Base-by-base conservation (phyloP, 2,329 filamentous ascomycete genomes). In the Tolypocladium nubicola region DNA sequence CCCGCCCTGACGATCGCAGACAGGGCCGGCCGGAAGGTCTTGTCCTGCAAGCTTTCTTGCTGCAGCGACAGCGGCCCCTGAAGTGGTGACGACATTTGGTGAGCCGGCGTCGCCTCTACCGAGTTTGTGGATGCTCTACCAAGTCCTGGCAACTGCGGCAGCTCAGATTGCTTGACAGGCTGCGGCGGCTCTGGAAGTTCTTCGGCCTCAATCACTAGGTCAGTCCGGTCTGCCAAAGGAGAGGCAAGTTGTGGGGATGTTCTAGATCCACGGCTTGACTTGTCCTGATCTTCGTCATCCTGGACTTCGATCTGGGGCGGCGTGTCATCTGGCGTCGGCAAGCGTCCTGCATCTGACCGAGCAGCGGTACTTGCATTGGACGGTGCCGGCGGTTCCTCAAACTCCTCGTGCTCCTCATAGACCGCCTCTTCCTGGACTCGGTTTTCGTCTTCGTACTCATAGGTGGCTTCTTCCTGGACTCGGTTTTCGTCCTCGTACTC, bases 1-100 rank as follows among this genome's bases (percentile, higher is more conserved):
- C 81, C 81, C 33, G 76, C 81, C 52, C 81, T 75, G n/a, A 84
- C 77, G 40, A 83, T 83, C 1, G 82, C 80, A 6, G 81, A 83
- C 0, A 85, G 70, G 7, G 71, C 73, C 33, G 78, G 77, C 10
- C 79, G 75, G 16, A 63, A 59, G 2, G 65, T 68, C 43, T 67
- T 68, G 14, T 71, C 68, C 7, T 62, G 60, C 23, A 61, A 52
- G 4, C 59, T 52, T 50, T 73, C 71, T 6, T 66, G 67, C 21
- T 59, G 62, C 9, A 68, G 35, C 4, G 71, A 70, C 47, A 67
- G 66, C 11, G 67, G 66, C 14, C 71, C 67, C 56, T 73, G 69
- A 9, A 67, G 59, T 2, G 72, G 72, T 1, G 72, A 75, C 11
- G 73, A 73, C 50, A 72, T 62, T 53, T 73, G 71, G n/a, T 70